phyloP scores from a whole-genome alignment of 768 basidiomycete species.

The Gloeopeniophorella convolvens region DNA sequence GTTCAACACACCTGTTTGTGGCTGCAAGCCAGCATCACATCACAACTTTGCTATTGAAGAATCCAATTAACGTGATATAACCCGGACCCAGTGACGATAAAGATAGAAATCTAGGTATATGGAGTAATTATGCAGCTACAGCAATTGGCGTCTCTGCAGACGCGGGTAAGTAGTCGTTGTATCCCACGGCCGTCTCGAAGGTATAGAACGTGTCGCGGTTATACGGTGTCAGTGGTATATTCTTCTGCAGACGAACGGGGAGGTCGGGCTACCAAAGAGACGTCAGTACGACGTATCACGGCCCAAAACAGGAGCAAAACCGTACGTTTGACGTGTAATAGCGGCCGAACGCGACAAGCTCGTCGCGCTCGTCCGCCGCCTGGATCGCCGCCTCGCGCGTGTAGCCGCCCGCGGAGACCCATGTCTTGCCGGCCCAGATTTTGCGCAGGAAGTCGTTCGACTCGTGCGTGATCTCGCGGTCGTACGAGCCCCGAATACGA shows the following conservation, averaged over 20 bases:
- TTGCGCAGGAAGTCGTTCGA: slow-evolving; percentile 40
- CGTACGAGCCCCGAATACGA: slow-evolving; percentile 9
- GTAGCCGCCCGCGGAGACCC: slow-evolving; percentile 42
- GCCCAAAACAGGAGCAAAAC: neutral
- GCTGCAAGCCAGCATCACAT: no score
- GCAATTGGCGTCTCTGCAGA: neutral
- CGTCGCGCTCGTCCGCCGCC: slow-evolving; percentile 30
- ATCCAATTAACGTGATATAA: no score
- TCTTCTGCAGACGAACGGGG: slow-evolving; percentile 24
- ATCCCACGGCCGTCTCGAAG: slow-evolving; percentile 24
- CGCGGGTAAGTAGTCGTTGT: slow-evolving; percentile 32
- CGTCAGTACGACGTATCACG: neutral
- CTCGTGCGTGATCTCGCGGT: slow-evolving; percentile 5
- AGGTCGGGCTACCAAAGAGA: slow-evolving; percentile 29
- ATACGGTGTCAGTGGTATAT: slow-evolving; percentile 24
- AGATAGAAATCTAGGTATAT: no score
- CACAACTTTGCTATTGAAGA: no score
- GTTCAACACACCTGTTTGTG: slow-evolving; percentile 1
- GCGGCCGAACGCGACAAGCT: slow-evolving; percentile 34
- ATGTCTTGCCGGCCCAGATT: slow-evolving; percentile 38
- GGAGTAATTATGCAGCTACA: slow-evolving; percentile 18
- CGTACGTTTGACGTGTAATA: slow-evolving; percentile 32
- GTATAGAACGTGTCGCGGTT: slow-evolving; percentile 22
- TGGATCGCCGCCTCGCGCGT: slow-evolving; percentile 34
- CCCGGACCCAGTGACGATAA: no score